A percentile compares a stretch with the other conserved stretches of the same genome.
Evolutionary conservation across 2,329 filamentous ascomycete genomes (phyloP).

Genomic region (Fusarium humuli): DNA sequence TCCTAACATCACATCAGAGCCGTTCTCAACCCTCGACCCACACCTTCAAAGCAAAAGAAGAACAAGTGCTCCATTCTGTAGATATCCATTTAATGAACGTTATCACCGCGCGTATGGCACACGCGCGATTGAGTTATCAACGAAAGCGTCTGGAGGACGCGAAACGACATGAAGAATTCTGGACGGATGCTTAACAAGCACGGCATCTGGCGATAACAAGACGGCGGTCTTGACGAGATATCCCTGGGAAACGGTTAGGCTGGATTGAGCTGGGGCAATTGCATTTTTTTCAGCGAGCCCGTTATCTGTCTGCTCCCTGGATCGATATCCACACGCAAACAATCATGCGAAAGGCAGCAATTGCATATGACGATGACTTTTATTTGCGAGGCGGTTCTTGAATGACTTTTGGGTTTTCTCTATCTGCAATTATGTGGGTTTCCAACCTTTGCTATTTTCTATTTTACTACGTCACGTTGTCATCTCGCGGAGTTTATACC

Average conservation of each 20-base stretch:
- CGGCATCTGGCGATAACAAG: constrained; percentile 45
- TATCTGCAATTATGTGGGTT: constrained; percentile 36
- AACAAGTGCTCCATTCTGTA: constrained; percentile 78
- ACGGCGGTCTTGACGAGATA: constrained; percentile 43
- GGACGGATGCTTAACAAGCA: constrained; percentile 39
- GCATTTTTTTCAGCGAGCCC: constrained; percentile 14
- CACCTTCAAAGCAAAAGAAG: constrained; percentile 69
- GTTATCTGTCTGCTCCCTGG: constrained; percentile 16
- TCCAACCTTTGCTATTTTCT: constrained; percentile 35
- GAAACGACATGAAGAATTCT: constrained; percentile 43
- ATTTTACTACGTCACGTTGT: constrained; percentile 37
- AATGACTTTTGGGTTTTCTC: constrained; percentile 45
- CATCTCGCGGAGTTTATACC: constrained; percentile 46
- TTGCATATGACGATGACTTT: constrained; percentile 46
- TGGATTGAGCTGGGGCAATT: constrained; percentile 28
- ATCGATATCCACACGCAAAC: constrained; percentile 20
- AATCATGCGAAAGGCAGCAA: constrained; percentile 29
- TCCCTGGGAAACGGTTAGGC: constrained; percentile 35
- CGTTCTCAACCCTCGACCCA: constrained; percentile 74
- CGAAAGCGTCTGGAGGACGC: constrained; percentile 42
- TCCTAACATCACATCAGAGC: constrained; percentile 63
- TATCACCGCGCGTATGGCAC: constrained; percentile 11
- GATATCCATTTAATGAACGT: constrained; percentile 41
- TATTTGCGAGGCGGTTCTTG: constrained; percentile 48
- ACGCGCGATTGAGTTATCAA: constrained; percentile 34